A percentile compares a stretch with the other conserved stretches of the same genome.
These are phyloP conservation scores for Diaporthe helianthi DNA, from an alignment of 2,329 filamentous ascomycete genomes.

Conservation along the genomic window DNA sequence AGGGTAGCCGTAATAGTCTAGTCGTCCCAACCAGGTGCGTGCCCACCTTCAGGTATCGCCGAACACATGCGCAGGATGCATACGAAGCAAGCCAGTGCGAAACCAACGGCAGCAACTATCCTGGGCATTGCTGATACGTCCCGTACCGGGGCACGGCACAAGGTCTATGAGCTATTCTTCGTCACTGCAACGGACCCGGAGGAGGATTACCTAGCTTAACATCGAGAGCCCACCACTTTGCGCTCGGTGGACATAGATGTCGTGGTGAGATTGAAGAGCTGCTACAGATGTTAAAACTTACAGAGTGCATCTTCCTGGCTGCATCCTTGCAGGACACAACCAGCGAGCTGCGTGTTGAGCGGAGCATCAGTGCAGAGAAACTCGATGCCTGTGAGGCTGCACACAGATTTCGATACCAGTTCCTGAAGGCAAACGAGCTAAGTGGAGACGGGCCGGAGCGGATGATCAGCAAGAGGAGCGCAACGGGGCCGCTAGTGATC, in stretches of 20 bases:
- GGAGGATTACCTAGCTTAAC: not conserved
- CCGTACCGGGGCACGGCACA: not conserved
- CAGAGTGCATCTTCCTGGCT: not conserved
- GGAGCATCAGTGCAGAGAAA: conserved; percentile 10
- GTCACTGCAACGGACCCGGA: not conserved
- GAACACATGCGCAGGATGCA: conserved; percentile 17
- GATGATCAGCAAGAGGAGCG: conserved; percentile 7
- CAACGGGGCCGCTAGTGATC: not conserved
- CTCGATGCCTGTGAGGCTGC: conserved; percentile 3
- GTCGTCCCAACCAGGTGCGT: conserved; percentile 10
- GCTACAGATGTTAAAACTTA: not conserved
- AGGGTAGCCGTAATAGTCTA: conserved; percentile 11
- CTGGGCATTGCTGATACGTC: not conserved
- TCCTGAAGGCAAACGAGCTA: conserved; percentile 13
- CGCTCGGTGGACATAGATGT: not conserved
- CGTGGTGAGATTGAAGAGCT: too few species aligned
- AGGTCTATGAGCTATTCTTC: conserved; percentile 10
- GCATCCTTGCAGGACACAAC: conserved; percentile 13
- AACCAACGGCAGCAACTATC: not conserved
- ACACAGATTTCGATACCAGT: not conserved
- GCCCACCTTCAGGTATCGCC: not conserved
- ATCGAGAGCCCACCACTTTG: too few species aligned
- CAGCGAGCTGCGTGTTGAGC: conserved; percentile 11
- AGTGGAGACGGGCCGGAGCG: conserved; percentile 15
- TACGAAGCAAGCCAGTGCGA: not conserved